Evolutionary conservation across 257 asterid species (phyloP).

Genomic region (Solanum etuberosum): DNA sequence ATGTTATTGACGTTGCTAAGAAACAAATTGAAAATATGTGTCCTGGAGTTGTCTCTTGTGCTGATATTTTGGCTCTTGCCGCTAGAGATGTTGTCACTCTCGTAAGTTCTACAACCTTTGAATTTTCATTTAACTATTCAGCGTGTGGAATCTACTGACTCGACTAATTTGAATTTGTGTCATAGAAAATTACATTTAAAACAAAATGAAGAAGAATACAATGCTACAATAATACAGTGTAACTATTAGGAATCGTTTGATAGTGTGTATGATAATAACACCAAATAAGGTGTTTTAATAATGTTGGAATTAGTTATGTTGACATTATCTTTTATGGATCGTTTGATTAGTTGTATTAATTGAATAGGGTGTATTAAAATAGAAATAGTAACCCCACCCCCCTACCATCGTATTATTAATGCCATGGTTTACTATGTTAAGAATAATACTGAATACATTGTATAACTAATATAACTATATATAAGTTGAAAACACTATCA

Average conservation of each 20-base stretch:
- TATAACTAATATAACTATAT: neutral
- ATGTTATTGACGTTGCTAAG: slow-evolving; percentile 64
- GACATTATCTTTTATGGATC: neutral
- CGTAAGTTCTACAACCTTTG: slow-evolving; percentile 24
- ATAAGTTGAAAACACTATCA: neutral
- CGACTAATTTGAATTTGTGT: neutral
- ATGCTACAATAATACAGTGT: neutral
- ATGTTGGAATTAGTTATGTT: neutral
- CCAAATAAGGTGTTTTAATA: neutral
- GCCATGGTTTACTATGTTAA: neutral
- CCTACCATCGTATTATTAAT: neutral
- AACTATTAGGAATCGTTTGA: neutral
- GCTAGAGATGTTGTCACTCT: slow-evolving; percentile 72
- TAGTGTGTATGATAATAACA: neutral
- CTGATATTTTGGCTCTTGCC: slow-evolving; percentile 74
- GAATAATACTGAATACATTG: neutral
- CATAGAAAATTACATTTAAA: neutral
- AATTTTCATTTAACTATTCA: too few relatives aligned
- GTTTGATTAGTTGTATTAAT: neutral
- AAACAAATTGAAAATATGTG: slow-evolving; percentile 48
- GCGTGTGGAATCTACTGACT: neutral
- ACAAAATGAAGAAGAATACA: neutral
- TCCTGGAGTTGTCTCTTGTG: slow-evolving; percentile 84
- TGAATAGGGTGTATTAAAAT: neutral
- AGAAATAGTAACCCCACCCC: neutral